phyloP scores from a whole-genome alignment of 306 rosid genomes.

The Ceratonia siliqua region DNA sequence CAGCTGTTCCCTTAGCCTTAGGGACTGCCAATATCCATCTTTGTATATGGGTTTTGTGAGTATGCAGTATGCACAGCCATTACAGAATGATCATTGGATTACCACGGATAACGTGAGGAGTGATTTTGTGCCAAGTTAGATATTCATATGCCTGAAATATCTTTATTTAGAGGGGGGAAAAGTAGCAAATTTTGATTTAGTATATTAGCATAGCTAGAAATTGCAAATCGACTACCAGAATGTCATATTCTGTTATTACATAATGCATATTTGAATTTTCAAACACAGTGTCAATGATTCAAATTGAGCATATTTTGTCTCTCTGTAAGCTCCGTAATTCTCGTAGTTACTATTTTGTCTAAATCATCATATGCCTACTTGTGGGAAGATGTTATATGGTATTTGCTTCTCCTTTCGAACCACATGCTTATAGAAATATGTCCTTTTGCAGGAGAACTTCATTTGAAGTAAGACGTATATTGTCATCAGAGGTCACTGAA shows the following conservation, averaged over 20 bases:
- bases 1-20: not conserved
- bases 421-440: not conserved
- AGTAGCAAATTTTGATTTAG: not conserved
- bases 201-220: not conserved
- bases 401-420: not conserved
- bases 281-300: not conserved
- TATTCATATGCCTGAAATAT: not conserved
- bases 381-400: not conserved
- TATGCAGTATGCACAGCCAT: not conserved
- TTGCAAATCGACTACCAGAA: not conserved
- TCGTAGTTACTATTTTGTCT: not conserved
- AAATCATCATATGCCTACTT: not conserved
- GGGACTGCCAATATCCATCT: not conserved
- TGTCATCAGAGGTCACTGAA: not conserved
- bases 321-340: not conserved
- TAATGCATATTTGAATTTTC: not conserved
- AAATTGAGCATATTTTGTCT: not conserved
- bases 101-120: not conserved
- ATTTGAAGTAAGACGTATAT: not conserved
- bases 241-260: not conserved
- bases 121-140: not conserved
- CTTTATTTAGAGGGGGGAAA: not conserved
- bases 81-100: not conserved
- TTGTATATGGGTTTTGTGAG: not conserved
- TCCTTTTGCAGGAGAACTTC: slow-evolving; percentile 26